phyloP scores from a whole-genome alignment of 768 basidiomycete genomes.

The Baorangia bicolor region DNA sequence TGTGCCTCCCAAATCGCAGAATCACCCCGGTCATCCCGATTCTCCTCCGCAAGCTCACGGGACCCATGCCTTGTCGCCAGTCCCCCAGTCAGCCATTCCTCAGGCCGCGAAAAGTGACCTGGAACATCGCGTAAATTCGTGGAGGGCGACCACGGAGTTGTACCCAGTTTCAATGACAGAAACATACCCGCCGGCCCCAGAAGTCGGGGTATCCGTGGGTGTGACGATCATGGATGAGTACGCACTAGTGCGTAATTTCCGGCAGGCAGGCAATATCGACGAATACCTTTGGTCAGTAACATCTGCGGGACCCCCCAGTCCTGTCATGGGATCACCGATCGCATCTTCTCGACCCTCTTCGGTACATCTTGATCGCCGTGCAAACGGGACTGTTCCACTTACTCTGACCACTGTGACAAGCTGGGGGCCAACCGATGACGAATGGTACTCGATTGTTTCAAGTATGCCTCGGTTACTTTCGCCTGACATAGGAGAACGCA shows the following conservation, averaged over 20 bases:
- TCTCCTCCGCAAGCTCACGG: constrained; percentile 22
- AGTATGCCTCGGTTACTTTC: constrained; percentile 44
- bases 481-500: constrained; percentile 57
- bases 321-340: constrained; percentile 39
- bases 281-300: constrained; percentile 69
- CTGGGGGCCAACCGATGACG: constrained; percentile 50
- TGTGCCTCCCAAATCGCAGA: constrained; percentile 31
- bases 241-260: constrained; percentile 10
- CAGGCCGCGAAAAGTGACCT: constrained; percentile 51
- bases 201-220: constrained; percentile 11
- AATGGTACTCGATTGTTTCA: constrained; percentile 34
- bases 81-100: constrained; percentile 61
- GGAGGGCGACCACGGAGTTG: constrained; percentile 59
- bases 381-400: constrained; percentile 52
- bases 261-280: constrained; percentile 40
- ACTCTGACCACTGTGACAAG: constrained; percentile 44
- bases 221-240: constrained; percentile 25
- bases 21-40: constrained; percentile 4
- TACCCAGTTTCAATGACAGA: constrained; percentile 48
- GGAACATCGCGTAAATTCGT: constrained; percentile 58
- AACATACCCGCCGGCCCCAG: constrained; percentile 18
- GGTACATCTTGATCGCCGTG: constrained; percentile 52
- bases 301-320: constrained; percentile 55
- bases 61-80: constrained; percentile 52
- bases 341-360: constrained; percentile 47